Conservation (phyloP, 306 rosid species). For the Coriaria nepalensis region DNA sequence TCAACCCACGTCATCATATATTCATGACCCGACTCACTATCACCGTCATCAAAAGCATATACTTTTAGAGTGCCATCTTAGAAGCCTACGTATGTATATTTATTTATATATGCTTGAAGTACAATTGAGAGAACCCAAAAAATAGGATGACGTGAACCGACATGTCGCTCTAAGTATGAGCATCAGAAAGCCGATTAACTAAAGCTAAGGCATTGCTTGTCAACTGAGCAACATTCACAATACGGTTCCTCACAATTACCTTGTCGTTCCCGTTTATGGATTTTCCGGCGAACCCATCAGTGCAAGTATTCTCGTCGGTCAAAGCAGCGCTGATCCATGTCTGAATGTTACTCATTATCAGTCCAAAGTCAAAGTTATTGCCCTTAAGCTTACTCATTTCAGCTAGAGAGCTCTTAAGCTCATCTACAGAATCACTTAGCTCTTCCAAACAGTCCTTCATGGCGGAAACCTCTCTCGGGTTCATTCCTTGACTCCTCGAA, state of each 20-base stretch:
- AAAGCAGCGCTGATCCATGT: slow-evolving; percentile 16
- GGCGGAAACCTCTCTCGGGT: slow-evolving; percentile 34
- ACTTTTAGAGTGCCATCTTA: no score
- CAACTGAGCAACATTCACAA: slow-evolving; percentile 8
- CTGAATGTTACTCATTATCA: slow-evolving; percentile 5
- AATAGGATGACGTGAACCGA: no score
- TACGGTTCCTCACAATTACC: neutral
- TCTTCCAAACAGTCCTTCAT: slow-evolving; percentile 65
- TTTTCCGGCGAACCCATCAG: slow-evolving; percentile 2
- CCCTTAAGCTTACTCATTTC: slow-evolving; percentile 34
- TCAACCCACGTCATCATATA: no score
- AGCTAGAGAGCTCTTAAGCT: slow-evolving; percentile 29
- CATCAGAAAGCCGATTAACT: slow-evolving; percentile 1
- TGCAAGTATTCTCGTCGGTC: slow-evolving; percentile 13
- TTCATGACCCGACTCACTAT: no score
- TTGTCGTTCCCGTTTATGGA: neutral
- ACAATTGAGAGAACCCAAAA: no score
- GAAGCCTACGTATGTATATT: no score
- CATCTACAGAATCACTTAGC: slow-evolving; percentile 41
- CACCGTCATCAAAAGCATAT: no score
- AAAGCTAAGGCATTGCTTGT: slow-evolving; percentile 12
- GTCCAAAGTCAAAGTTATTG: neutral
- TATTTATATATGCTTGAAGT: no score
- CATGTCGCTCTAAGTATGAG: neutral
- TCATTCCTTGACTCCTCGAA: slow-evolving; percentile 20